Evolutionary conservation across 345 rosid genomes (phyloP).

Genomic region (Populus simonii): DNA sequence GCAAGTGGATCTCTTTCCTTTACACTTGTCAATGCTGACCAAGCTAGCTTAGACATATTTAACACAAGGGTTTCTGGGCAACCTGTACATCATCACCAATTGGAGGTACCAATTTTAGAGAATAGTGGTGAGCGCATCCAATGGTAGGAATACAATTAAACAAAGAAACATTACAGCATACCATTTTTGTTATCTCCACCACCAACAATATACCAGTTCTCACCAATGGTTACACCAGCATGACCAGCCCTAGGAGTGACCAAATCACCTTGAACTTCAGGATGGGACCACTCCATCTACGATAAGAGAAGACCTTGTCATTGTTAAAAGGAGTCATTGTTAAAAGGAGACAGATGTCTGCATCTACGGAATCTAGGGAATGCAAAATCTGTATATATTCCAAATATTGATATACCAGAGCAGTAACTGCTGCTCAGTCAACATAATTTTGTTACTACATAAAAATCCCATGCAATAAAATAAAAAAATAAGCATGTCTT

Average conservation of each 20-base stretch:
- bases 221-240: conserved; percentile 70
- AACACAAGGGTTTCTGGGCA: conserved; percentile 81
- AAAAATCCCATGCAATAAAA: neutral
- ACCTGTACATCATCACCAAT: conserved; percentile 38
- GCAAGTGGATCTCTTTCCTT: conserved; percentile 90
- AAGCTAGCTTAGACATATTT: conserved; percentile 79
- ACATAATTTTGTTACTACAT: neutral
- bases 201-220: conserved; percentile 88
- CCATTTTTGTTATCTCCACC: conserved; percentile 97
- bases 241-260: conserved; percentile 92
- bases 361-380: neutral
- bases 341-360: neutral
- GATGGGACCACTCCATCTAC: conserved; percentile 98
- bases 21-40: conserved; percentile 66
- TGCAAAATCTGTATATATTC: neutral
- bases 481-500: neutral
- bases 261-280: conserved; percentile 69
- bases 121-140: conserved; percentile 2
- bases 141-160: conserved; percentile 5
- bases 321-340: conserved; percentile 2
- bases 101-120: neutral
- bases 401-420: neutral
- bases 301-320: conserved; percentile 12
- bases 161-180: conserved; percentile 22
- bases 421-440: neutral